phyloP scores from a whole-genome alignment of 129 eudicot genomes.

The Cynara cardunculus region DNA sequence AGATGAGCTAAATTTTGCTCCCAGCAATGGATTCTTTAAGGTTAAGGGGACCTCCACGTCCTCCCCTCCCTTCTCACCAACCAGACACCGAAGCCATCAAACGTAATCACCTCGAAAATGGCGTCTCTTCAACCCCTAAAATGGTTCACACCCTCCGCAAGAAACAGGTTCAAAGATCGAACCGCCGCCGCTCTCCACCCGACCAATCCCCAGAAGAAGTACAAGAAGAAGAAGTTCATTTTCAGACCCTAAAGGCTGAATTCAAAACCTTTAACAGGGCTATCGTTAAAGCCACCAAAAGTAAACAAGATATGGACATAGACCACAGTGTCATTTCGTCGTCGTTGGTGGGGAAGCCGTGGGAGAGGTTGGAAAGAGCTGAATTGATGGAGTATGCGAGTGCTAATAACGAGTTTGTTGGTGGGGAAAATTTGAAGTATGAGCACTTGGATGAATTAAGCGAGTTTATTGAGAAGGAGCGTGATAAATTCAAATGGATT shows the following conservation, averaged over 20 bases:
- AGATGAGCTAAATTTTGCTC: neutral
- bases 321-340: neutral
- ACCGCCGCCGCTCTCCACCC: conserved; percentile 30
- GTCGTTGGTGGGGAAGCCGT: conserved; percentile 65
- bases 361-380: conserved; percentile 71
- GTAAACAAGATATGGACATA: conserved; percentile 14
- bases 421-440: conserved; percentile 45
- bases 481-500: conserved; percentile 62
- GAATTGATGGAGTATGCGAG: conserved; percentile 53
- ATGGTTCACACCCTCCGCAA: conserved; percentile 84
- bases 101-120: conserved; percentile 49
- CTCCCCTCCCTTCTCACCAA: conserved; percentile 34
- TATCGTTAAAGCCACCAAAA: conserved; percentile 20
- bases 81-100: conserved; percentile 47
- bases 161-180: conserved; percentile 63
- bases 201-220: conserved; percentile 28
- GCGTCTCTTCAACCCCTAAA: conserved; percentile 79
- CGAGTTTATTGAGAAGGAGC: conserved; percentile 60
- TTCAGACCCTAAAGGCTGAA: conserved; percentile 57
- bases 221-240: conserved; percentile 40
- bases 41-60: conserved; percentile 42
- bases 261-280: conserved; percentile 57
- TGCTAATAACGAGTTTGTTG: conserved; percentile 31
- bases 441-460: conserved; percentile 78
- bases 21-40: conserved; percentile 64